Base-by-base conservation (phyloP, 116 monocot species). In the Posidonia oceanica region DNA sequence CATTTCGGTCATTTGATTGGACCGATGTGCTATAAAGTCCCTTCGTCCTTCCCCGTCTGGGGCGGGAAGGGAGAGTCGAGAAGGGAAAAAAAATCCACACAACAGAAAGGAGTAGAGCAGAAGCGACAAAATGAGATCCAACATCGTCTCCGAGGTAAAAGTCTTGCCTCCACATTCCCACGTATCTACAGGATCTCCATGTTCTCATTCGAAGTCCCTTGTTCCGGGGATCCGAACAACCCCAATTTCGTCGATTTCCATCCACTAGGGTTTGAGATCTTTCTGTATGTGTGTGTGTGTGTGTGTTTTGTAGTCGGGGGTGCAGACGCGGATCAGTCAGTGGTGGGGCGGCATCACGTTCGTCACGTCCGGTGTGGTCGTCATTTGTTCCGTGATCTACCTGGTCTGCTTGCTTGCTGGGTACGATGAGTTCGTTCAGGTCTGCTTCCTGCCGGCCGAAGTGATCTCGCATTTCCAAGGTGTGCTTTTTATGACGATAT, bases 311-410 rank as follows among this genome's bases (percentile, higher is more conserved):
- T 65, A 94, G 96, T 91, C 89, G 20, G 86, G 96, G 48, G 53
- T 91, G 41, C 76, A 83, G 37, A 91, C 91, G 52, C 83, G 91
- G 75, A 20, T 96, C 40, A 86, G 80, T 60, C 96, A 96, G 68
- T 96, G 88, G 91, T 96, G 96, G 91, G 74, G 74, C 54, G 78
- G 82, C 61, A 77, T 96, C 68, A 84, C 96, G 41, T 91, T 96
- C 76, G 85, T 96, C 58, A 91, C 87, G 52, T 91, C 91, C 71
- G 80, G 87, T 64, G 83, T 96, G 64, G 70, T 85, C 51, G 76
- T 96, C 44, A 15, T 87, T 52, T 96, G 91, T 74, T 75, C 82
- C 15, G 53, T 78, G 11, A 91, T 91, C 53, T 96, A 96, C 75
- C 58, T 91, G 76, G 81, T 91, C 18, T 96, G 91, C 74, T 72